phyloP scores from a whole-genome alignment of 2,329 filamentous ascomycete genomes.

The Cryoendolithus antarcticus region DNA sequence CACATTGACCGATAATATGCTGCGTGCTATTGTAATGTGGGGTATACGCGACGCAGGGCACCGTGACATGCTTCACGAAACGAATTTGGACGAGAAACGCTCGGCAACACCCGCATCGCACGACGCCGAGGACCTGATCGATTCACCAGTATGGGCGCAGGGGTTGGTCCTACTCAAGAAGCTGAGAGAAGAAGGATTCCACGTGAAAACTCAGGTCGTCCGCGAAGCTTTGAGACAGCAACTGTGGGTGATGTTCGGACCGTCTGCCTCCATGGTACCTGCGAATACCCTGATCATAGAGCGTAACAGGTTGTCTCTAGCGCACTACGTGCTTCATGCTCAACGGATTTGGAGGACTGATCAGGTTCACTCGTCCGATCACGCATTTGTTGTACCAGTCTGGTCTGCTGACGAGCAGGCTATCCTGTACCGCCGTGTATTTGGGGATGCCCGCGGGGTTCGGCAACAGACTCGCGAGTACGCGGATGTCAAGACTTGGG shows the following conservation, averaged over 20 bases:
- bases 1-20: constrained; percentile 9
- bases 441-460: too few relatives aligned
- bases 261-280: constrained; percentile 12
- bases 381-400: too few relatives aligned
- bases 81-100: neutral
- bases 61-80: constrained; percentile 5
- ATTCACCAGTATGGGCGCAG: constrained; percentile 15
- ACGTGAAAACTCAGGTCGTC: constrained; percentile 9
- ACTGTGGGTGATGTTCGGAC: constrained; percentile 26
- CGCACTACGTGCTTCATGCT: constrained; percentile 19
- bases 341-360: constrained; percentile 14
- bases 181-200: constrained; percentile 14
- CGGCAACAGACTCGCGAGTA: constrained; percentile 6
- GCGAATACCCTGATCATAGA: constrained; percentile 11
- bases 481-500: constrained; percentile 15
- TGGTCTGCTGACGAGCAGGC: too few relatives aligned
- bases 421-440: too few relatives aligned
- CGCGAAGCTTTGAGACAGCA: constrained; percentile 15
- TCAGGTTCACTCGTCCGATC: too few relatives aligned
- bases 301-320: constrained; percentile 14
- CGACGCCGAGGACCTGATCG: neutral
- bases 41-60: constrained; percentile 16
- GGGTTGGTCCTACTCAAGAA: constrained; percentile 18
- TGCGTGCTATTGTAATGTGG: constrained; percentile 22
- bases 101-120: neutral